Evolutionary conservation across 164 flowering plant species (phyloP).

Genomic region (Chloranthus sessilifolius): DNA sequence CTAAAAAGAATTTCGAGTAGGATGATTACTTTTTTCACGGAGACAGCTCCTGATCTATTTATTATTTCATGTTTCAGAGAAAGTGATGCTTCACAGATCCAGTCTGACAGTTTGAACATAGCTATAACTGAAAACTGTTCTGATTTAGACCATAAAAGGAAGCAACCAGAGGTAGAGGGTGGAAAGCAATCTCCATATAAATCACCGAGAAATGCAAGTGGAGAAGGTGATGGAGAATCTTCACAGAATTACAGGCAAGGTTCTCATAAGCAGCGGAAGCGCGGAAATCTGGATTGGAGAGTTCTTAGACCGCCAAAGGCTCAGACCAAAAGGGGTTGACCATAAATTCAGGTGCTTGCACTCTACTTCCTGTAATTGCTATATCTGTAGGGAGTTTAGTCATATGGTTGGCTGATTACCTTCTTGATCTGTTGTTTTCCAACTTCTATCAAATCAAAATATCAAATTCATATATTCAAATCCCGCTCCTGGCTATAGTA

Average conservation of each 20-base stretch:
- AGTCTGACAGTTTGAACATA: conserved; percentile 18
- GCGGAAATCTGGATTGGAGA: conserved; percentile 58
- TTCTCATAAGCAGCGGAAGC: conserved; percentile 45
- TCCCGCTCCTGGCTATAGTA: no score
- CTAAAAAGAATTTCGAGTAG: no score
- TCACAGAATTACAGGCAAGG: conserved; percentile 29
- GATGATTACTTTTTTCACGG: no score
- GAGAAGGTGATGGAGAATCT: conserved; percentile 19
- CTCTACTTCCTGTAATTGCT: no score
- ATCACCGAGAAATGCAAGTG: conserved; percentile 26
- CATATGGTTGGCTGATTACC: no score
- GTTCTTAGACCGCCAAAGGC: conserved; percentile 59
- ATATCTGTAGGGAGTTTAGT: no score
- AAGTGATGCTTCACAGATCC: conserved; percentile 26
- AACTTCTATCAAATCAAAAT: no score
- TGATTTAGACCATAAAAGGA: conserved; percentile 54
- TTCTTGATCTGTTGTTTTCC: no score
- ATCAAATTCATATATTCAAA: no score
- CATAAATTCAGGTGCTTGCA: conserved; percentile 1
- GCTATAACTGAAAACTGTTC: conserved; percentile 17
- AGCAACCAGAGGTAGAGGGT: conserved; percentile 31
- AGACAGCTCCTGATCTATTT: no score
- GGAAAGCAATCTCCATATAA: conserved; percentile 36
- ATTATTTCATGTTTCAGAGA: conserved; percentile 34
- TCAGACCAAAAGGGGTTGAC: conserved; percentile 29